phyloP scores from a whole-genome alignment of 2,329 filamentous ascomycete genomes.

The Erysiphe pulchra region DNA sequence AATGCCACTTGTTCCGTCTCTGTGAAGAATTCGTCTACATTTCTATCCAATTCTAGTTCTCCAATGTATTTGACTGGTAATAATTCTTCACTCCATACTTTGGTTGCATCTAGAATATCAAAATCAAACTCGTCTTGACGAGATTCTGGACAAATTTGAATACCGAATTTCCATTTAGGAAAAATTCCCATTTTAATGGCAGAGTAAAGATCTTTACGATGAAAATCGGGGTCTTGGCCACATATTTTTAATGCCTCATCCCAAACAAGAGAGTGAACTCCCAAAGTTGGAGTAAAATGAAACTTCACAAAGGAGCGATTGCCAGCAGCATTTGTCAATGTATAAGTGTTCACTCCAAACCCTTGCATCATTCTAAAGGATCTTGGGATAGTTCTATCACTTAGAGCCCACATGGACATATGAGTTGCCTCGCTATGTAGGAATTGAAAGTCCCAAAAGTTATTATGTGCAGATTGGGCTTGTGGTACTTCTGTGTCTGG shows the following conservation, averaged over 20 bases:
- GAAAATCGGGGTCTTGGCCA: constrained; percentile 58
- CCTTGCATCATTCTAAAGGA: constrained; percentile 71
- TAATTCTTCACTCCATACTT: constrained; percentile 60
- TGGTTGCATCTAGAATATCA: constrained; percentile 64
- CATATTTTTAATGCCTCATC: constrained; percentile 54
- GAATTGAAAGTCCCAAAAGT: constrained; percentile 52
- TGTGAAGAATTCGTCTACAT: constrained; percentile 58
- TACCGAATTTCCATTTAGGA: constrained; percentile 59
- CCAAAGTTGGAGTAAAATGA: constrained; percentile 46
- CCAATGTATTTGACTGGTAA: constrained; percentile 56
- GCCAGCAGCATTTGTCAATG: constrained; percentile 38
- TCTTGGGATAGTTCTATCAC: constrained; percentile 44
- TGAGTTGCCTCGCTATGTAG: constrained; percentile 47
- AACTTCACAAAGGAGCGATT: constrained; percentile 56
- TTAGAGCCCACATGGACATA: constrained; percentile 62
- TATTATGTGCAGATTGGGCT: constrained; percentile 45
- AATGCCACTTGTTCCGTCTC: constrained; percentile 68
- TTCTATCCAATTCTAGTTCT: constrained; percentile 54
- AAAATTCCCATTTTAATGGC: constrained; percentile 47
- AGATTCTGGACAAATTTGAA: constrained; percentile 51
- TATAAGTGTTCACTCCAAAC: constrained; percentile 62
- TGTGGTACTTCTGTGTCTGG: constrained; percentile 47
- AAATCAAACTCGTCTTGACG: constrained; percentile 60
- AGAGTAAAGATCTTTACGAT: constrained; percentile 49
- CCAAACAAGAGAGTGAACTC: constrained; percentile 46